phyloP scores from a whole-genome alignment of 1,284 basidiomycete genomes.

The Trametes sp. region DNA sequence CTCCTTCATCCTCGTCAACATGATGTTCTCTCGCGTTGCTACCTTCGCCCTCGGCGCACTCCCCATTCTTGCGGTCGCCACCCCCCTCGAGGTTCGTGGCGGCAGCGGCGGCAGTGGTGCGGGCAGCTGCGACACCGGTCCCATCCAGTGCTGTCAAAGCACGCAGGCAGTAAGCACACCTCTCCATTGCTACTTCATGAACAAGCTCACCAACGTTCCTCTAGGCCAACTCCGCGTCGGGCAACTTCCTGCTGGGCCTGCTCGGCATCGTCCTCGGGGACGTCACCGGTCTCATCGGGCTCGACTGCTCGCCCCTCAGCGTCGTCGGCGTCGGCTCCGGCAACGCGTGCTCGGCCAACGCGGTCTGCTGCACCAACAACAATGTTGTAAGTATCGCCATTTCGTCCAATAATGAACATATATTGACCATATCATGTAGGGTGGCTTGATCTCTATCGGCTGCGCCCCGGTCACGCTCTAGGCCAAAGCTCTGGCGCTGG shows the following conservation, averaged over 20 bases:
- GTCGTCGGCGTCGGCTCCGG: constrained; percentile 29
- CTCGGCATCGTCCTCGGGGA: constrained; percentile 33
- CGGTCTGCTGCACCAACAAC: constrained; percentile 38
- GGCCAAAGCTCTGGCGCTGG: not conserved
- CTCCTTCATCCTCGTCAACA: not conserved
- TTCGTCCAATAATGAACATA: not conserved
- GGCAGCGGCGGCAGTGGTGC: not conserved
- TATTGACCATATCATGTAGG: constrained; percentile 15
- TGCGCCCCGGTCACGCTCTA: constrained; percentile 33
- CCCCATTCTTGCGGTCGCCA: constrained; percentile 41
- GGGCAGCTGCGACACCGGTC: constrained; percentile 30
- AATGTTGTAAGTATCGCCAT: constrained; percentile 23
- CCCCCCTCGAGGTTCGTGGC: constrained; percentile 29
- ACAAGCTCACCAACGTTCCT: too few relatives aligned
- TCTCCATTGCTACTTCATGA: too few relatives aligned
- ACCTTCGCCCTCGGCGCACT: constrained; percentile 31
- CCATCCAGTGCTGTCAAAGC: constrained; percentile 36
- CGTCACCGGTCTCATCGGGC: constrained; percentile 28
- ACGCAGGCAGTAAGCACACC: constrained; percentile 31
- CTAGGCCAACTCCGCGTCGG: too few relatives aligned
- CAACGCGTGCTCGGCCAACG: constrained; percentile 19
- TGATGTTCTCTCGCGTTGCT: constrained; percentile 27
- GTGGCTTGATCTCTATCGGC: constrained; percentile 36
- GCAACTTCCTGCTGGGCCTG: constrained; percentile 24
- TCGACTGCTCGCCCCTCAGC: constrained; percentile 35